Evolutionary conservation across 352 stramenopile species (phyloP).

Genomic region (Globisporangium carolinianum): DNA sequence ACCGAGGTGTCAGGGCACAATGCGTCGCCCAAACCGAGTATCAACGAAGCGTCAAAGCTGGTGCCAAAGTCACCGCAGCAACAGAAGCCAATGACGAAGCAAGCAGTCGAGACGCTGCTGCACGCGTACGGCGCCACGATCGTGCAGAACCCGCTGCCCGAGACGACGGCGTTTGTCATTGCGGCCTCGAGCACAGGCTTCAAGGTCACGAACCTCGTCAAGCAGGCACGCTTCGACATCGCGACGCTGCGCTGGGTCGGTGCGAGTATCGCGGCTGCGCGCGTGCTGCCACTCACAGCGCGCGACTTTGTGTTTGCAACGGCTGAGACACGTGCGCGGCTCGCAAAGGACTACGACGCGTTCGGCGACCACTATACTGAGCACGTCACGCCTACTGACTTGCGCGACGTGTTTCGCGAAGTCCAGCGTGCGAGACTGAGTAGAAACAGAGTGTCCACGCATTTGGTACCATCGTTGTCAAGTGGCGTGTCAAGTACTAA

Average conservation of each 20-base stretch:
- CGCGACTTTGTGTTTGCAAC: conserved; percentile 74
- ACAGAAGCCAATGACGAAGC: conserved; percentile 36
- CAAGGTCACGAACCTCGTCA: conserved; percentile 76
- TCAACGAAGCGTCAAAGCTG: background rate
- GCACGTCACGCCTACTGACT: conserved; percentile 31
- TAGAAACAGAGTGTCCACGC: too few relatives aligned
- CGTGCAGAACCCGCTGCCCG: conserved; percentile 70
- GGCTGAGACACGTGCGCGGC: conserved; percentile 29
- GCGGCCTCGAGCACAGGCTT: conserved; percentile 56
- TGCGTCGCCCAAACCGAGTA: background rate
- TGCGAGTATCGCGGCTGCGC: conserved; percentile 26
- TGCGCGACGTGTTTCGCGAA: conserved; percentile 45
- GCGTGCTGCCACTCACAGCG: conserved; percentile 33
- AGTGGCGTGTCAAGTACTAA: too few relatives aligned
- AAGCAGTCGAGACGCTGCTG: conserved; percentile 66
- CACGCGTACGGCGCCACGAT: conserved; percentile 59
- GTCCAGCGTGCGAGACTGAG: conserved; percentile 10
- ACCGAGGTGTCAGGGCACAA: too few relatives aligned
- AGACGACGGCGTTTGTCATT: conserved; percentile 60
- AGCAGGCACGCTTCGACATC: conserved; percentile 75
- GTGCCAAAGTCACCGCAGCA: background rate
- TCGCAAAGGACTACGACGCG: conserved; percentile 65
- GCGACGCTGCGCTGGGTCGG: conserved; percentile 61
- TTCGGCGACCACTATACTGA: conserved; percentile 77
- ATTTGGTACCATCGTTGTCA: too few relatives aligned